phyloP scores from a whole-genome alignment of 495 filamentous ascomycete genomes.

The Amorphotheca resinae region DNA sequence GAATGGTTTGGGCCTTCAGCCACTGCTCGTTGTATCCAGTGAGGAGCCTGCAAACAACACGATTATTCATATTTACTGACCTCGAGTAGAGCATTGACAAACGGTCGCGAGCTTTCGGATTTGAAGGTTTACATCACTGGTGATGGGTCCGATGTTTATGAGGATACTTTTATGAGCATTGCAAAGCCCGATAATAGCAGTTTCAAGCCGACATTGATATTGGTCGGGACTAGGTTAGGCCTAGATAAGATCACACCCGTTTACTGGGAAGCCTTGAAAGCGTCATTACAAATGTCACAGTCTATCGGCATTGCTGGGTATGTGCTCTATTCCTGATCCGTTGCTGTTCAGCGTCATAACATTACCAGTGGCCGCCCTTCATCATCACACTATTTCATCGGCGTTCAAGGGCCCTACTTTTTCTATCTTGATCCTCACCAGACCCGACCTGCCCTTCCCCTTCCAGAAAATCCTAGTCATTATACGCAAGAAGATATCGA shows the following conservation, averaged over 20 bases:
- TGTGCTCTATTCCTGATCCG: constrained; percentile 19
- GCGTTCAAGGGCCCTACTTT: constrained; percentile 75
- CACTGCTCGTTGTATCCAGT: constrained; percentile 93
- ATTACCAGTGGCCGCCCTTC: constrained; percentile 70
- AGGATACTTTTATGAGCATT: constrained; percentile 68
- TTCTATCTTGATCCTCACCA: constrained; percentile 95
- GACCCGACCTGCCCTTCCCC: constrained; percentile 56
- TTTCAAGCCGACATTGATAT: constrained; percentile 76
- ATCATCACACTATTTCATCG: constrained; percentile 92
- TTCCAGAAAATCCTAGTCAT: constrained; percentile 32
- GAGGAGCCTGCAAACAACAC: constrained; percentile 29
- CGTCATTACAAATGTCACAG: constrained; percentile 69
- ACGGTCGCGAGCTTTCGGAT: constrained; percentile 38
- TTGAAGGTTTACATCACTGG: constrained; percentile 81
- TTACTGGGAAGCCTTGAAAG: constrained; percentile 82
- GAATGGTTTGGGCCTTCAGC: constrained; percentile 99
- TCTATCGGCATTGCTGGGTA: constrained; percentile 95
- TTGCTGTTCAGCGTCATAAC: not conserved
- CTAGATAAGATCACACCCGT: constrained; percentile 88
- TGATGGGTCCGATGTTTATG: constrained; percentile 83
- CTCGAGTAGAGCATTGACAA: constrained; percentile 52
- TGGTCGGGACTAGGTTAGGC: constrained; percentile 78
- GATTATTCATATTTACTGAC: constrained; percentile 22
- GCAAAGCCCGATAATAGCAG: constrained; percentile 48
- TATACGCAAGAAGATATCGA: constrained; percentile 64